Conservation (phyloP, 2,329 filamentous ascomycete species). For the Colletotrichum liriopes region DNA sequence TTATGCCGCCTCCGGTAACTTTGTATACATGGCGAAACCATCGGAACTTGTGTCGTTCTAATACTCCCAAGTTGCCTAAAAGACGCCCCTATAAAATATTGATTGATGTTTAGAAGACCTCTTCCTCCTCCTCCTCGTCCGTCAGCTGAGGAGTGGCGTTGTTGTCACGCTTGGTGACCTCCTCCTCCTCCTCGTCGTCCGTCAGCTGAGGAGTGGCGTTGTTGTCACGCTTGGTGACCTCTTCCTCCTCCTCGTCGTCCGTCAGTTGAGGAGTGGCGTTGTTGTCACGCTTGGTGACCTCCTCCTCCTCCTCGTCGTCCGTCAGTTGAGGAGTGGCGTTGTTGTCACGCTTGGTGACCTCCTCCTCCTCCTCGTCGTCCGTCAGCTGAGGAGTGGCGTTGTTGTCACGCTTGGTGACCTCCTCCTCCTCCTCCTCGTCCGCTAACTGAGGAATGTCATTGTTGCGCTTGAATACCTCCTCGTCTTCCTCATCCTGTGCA, state of each 20-base stretch:
- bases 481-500: neutral
- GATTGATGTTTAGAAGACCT: constrained; percentile 2
- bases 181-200: constrained; percentile 6
- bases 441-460: neutral
- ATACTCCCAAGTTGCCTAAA: neutral
- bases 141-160: neutral
- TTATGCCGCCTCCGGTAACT: constrained; percentile 1
- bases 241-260: constrained; percentile 12
- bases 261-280: neutral
- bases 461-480: constrained; percentile 12
- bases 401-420: constrained; percentile 11
- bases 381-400: neutral
- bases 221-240: constrained; percentile 7
- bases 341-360: constrained; percentile 7
- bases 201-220: neutral
- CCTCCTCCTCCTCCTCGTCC: constrained; percentile 4
- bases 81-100: too few relatives aligned
- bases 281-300: constrained; percentile 8
- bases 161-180: constrained; percentile 8
- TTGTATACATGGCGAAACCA: constrained; percentile 41
- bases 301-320: constrained; percentile 6
- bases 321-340: neutral
- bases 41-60: neutral
- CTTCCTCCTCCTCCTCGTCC: neutral
- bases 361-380: constrained; percentile 14